Evolutionary conservation across 495 filamentous ascomycete genomes (phyloP), one percentile per base, ranked within the genome.

Genomic region (Lepraria neglecta): DNA sequence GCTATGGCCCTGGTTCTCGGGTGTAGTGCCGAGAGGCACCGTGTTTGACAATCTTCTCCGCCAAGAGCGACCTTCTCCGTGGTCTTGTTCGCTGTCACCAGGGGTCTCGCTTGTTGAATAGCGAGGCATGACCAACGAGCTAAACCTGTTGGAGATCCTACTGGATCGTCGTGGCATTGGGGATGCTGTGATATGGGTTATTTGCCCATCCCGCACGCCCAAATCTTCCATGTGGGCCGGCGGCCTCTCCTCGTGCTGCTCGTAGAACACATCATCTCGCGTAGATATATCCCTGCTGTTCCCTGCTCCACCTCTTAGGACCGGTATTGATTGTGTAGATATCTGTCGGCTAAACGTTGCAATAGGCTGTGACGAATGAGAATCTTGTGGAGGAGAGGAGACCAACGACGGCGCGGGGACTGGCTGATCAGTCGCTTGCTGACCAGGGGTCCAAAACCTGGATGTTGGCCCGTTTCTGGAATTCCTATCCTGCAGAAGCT

Each of bases 111-210:
- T 73, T 15, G 76, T 77, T 15, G 79, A 74, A 15, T 75, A 75
- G 57, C 80, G 75, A n/a, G 78, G 78, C 27, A 80, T 65, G 28
- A 82, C 72, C 60, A 77, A 73, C 11, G 78, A 79, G 24, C 78
- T 76, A 33, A 82, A 61, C 11, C 79, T 71, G 35, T 38, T 38
- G 54, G 79, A 79, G 72, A 82, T 77, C 28, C 50, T 54, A 15
- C 76, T 76, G 12, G 79, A 79, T 59, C 76, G 78, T 56, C 77
- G 74, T 63, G 78, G 75, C 59, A 76, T 80, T 42, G 68, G 68
- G 24, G 64, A 63, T 14, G 68, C 68, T 5, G 65, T 67, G 6
- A 70, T 69, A 35, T 69, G 68, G 42, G 68, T 70, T 28, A 70
- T 69, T 21, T 68, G 68, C 45, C 60, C 62, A 60, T 60, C 65